Evolutionary conservation across 1,139 yeast genomes (phyloP).

Genomic region (Tardiomyces depauwii): DNA sequence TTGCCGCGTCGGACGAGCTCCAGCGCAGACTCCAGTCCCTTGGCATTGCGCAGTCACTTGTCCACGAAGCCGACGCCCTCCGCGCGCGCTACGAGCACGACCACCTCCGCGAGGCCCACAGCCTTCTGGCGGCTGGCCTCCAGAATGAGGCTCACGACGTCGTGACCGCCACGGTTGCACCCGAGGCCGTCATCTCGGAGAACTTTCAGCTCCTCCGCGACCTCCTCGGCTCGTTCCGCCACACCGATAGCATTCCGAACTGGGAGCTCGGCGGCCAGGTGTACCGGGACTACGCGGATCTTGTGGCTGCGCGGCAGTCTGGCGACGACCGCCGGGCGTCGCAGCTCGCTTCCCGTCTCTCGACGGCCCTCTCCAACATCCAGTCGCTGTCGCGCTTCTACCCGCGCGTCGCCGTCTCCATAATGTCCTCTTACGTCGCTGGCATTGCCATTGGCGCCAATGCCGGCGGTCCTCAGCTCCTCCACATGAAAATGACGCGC

Average conservation of each 20-base stretch:
- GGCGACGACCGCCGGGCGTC: neutral
- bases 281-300: slow-evolving; percentile 22
- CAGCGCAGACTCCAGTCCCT: neutral
- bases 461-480: neutral
- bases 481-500: neutral
- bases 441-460: neutral
- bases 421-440: slow-evolving; percentile 11
- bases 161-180: slow-evolving; percentile 53
- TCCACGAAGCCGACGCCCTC: slow-evolving; percentile 22
- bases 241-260: slow-evolving; percentile 30
- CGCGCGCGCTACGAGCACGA: slow-evolving; percentile 35
- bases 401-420: slow-evolving; percentile 10
- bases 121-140: slow-evolving; percentile 49
- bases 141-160: slow-evolving; percentile 56
- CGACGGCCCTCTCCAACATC: slow-evolving; percentile 14
- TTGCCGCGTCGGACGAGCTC: slow-evolving; percentile 17
- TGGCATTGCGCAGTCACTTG: slow-evolving; percentile 11
- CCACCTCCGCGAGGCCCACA: slow-evolving; percentile 47
- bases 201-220: slow-evolving; percentile 29
- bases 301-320: slow-evolving; percentile 3
- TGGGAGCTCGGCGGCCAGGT: slow-evolving; percentile 45
- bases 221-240: slow-evolving; percentile 35
- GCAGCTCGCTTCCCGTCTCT: slow-evolving; percentile 18
- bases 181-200: slow-evolving; percentile 42
- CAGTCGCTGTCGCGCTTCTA: slow-evolving; percentile 6